Evolutionary conservation across 2,329 filamentous ascomycete species (phyloP).

Genomic region (Ceratocystiopsis brevicomis): DNA sequence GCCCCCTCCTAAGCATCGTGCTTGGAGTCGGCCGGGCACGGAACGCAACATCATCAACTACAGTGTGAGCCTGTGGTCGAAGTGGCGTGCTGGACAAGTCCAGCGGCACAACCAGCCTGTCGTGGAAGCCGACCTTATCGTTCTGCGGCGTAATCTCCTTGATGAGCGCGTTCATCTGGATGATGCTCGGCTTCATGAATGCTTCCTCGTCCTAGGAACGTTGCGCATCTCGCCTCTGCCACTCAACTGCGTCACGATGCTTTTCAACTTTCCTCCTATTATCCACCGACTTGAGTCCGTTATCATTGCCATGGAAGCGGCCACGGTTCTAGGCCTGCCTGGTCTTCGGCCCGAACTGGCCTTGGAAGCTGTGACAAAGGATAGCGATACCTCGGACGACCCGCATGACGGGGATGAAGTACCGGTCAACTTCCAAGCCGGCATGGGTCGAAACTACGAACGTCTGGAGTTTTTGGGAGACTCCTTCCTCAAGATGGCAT

Average conservation of each 20-base stretch:
- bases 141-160: constrained; percentile 66
- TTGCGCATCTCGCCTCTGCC: constrained; percentile 57
- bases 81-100: constrained; percentile 28
- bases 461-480: constrained; percentile 86
- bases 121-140: constrained; percentile 51
- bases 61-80: constrained; percentile 56
- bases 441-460: constrained; percentile 92
- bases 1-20: constrained; percentile 26
- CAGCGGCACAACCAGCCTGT: constrained; percentile 64
- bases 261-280: constrained; percentile 62
- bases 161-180: constrained; percentile 40
- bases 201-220: constrained; percentile 59
- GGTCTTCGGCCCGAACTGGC: constrained; percentile 47
- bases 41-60: constrained; percentile 58
- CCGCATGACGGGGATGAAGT: constrained; percentile 43
- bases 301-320: constrained; percentile 63
- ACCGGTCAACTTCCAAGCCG: constrained; percentile 55
- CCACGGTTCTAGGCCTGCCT: constrained; percentile 40
- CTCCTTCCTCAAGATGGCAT: constrained; percentile 88
- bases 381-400: constrained; percentile 69
- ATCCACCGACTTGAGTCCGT: constrained; percentile 69
- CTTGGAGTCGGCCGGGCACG: constrained; percentile 19
- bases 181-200: constrained; percentile 23
- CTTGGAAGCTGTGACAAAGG: constrained; percentile 81
- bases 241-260: constrained; percentile 48